Evolutionary conservation across 148 eudicot species (phyloP), one percentile per base, ranked within the genome.

Genomic region (Limonium bicolor): DNA sequence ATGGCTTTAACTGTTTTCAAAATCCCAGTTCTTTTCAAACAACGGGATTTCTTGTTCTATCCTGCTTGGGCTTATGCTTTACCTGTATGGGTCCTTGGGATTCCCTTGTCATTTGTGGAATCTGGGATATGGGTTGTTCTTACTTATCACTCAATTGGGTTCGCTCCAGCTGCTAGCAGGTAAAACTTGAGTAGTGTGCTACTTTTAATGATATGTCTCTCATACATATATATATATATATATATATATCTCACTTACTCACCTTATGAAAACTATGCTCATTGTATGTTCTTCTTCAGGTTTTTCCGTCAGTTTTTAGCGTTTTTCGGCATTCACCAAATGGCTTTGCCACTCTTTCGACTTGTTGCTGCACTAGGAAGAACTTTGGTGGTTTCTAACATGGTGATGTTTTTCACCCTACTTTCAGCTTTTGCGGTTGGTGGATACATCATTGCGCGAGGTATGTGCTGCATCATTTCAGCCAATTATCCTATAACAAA

Each of bases 21-120:
- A 41, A 70, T 84, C 26, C 94, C 84, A 0, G 60, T 79, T 3
- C 79, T 79, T 53, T 84, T 56, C 37, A 84, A 78, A 20, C 94
- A 84, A 22, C 65, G 92, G 50, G 83, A 76, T 54, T 65, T 47
- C 37, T 44, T 73, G 32, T 70, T 82, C 36, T 77, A 65, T 62
- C 82, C 86, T 37, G 66, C 85, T 3, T 82, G 93, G 93, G 82
- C 85, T 45, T 81, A 65, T 59, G 78, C 56, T 10, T 36, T 81
- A 7, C 85, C 93, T 12, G 70, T 74, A 58, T 82, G 82, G 77
- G 48, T 78, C 35, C 79, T 82, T 5, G 63, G 74, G 50, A 59
- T 82, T 22, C 93, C 86, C 3, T 15, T 82, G 10, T 82, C 93
- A 0, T 46, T 82, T 40, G 6, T 71, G 46, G 93, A 82, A 47